Conservation (phyloP, 148 eudicot genomes). For the Rhododendron williamsianum region DNA sequence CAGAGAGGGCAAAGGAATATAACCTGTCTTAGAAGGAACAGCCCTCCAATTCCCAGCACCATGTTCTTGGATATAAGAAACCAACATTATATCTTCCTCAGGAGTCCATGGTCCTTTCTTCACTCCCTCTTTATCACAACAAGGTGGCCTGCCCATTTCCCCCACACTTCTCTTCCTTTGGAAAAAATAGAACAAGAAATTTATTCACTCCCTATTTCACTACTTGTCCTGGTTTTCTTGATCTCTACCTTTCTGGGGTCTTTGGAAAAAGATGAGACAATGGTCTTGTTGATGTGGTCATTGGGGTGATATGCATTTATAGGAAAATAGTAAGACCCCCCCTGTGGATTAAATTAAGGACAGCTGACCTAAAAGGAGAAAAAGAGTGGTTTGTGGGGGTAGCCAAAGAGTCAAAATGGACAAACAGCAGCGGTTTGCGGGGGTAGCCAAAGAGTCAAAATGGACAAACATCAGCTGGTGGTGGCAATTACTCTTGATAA, state of each 20-base stretch:
- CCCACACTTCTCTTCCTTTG: background rate
- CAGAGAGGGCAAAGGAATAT: background rate
- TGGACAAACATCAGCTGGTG: conserved; percentile 16
- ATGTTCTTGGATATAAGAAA: conserved; percentile 78
- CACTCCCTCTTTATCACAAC: conserved; percentile 75
- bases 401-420: conserved; percentile 24
- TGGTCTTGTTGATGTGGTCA: background rate
- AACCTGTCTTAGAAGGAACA: conserved; percentile 85
- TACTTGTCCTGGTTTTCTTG: background rate
- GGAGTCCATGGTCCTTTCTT: conserved; percentile 98
- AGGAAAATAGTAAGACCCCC: background rate
- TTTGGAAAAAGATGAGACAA: conserved; percentile 11
- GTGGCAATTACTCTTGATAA: conserved; percentile 16
- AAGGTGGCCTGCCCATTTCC: conserved; percentile 75
- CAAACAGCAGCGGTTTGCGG: background rate
- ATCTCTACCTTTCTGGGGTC: background rate
- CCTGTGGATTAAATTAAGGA: background rate
- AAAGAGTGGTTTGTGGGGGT: background rate
- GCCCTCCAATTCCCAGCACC: conserved; percentile 95
- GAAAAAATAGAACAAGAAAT: background rate
- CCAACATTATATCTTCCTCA: conserved; percentile 79
- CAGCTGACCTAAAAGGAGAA: conserved; percentile 18
- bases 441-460: conserved; percentile 20
- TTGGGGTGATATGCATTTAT: background rate
- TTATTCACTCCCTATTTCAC: conserved; percentile 7